Evolutionary conservation across 2,329 filamentous ascomycete species (phyloP).

Genomic region (Colletotrichum sansevieriae): DNA sequence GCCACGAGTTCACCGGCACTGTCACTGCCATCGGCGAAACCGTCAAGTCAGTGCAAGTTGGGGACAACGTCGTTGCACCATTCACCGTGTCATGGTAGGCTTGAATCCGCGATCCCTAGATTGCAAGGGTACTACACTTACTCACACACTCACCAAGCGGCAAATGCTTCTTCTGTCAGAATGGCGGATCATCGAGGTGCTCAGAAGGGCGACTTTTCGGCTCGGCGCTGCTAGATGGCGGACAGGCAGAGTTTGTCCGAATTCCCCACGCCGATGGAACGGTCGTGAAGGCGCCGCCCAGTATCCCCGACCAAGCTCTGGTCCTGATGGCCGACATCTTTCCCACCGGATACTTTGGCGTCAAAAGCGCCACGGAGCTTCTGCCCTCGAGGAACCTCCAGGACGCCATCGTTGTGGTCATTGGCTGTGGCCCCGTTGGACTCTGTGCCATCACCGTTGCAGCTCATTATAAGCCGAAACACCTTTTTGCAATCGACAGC

Average conservation of each 20-base stretch:
- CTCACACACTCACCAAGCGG: conserved; percentile 55
- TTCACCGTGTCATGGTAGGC: conserved; percentile 84
- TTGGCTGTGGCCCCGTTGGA: conserved; percentile 89
- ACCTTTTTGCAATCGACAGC: conserved; percentile 84
- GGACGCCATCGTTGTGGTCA: conserved; percentile 79
- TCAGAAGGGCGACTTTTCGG: conserved; percentile 80
- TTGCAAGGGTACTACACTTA: conserved; percentile 28
- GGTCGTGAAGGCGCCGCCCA: conserved; percentile 75
- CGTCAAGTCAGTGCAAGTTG: conserved; percentile 77
- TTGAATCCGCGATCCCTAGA: neutral
- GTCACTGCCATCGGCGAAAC: conserved; percentile 76
- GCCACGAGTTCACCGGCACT: conserved; percentile 88
- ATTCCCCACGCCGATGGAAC: conserved; percentile 86
- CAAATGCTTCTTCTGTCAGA: conserved; percentile 87
- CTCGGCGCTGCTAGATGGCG: conserved; percentile 76
- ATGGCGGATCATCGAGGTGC: conserved; percentile 83
- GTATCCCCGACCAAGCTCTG: conserved; percentile 78
- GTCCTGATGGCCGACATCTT: conserved; percentile 96
- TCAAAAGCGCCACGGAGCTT: conserved; percentile 79
- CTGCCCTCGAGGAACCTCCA: conserved; percentile 67
- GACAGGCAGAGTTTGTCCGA: conserved; percentile 85
- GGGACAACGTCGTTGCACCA: conserved; percentile 84
- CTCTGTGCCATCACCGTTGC: conserved; percentile 86
- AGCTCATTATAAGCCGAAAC: conserved; percentile 78
- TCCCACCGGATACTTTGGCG: conserved; percentile 87